Evolutionary conservation across 2,329 filamentous ascomycete genomes (phyloP).

Genomic region (Grosmannia clavigera): DNA sequence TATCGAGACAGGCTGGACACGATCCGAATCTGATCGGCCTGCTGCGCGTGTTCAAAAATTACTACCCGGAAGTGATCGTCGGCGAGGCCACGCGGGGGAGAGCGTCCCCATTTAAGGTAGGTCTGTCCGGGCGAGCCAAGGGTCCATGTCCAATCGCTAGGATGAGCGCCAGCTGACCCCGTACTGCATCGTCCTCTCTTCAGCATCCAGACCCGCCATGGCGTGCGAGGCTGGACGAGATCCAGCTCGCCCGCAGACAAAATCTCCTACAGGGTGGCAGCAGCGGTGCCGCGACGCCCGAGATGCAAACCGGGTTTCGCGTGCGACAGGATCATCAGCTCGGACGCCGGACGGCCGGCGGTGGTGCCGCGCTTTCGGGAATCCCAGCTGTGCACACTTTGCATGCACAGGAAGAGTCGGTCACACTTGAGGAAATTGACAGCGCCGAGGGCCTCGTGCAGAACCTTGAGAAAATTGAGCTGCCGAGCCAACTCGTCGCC

Average conservation of each 20-base stretch:
- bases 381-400: conserved; percentile 64
- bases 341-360: conserved; percentile 15
- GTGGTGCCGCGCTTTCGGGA: conserved; percentile 40
- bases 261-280: conserved; percentile 23
- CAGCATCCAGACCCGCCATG: conserved; percentile 67
- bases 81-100: conserved; percentile 51
- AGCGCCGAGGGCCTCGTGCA: conserved; percentile 56
- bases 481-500: conserved; percentile 72
- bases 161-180: not conserved
- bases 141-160: not conserved
- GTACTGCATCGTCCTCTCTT: too few relatives aligned
- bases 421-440: conserved; percentile 68
- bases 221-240: conserved; percentile 52
- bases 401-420: conserved; percentile 54
- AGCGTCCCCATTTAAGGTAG: conserved; percentile 49
- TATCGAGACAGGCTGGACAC: conserved; percentile 51
- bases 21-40: conserved; percentile 65
- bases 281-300: conserved; percentile 11
- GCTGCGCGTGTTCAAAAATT: conserved; percentile 76
- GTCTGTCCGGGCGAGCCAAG: not conserved
- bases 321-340: conserved; percentile 39
- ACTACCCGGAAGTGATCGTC: conserved; percentile 79
- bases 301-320: conserved; percentile 44
- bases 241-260: conserved; percentile 48
- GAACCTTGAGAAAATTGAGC: conserved; percentile 64